Conservation (phyloP, 2,329 filamentous ascomycete species). For the Plectosphaerella sp. region DNA sequence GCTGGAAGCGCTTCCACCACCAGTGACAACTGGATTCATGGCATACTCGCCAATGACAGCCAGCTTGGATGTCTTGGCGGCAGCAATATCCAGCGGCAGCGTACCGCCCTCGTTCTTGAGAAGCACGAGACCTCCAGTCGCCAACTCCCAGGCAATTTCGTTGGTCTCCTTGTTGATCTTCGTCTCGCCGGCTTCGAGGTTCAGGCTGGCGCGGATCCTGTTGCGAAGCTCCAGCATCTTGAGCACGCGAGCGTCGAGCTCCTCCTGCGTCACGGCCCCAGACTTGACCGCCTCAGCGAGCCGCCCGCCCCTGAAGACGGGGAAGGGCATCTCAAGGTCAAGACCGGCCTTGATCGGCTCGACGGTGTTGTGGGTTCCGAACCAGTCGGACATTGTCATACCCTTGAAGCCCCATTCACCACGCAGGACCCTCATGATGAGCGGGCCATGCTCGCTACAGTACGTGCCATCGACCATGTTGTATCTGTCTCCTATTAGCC, state of each 20-base stretch:
- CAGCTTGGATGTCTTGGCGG: slow-evolving; percentile 15
- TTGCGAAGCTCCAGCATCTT: slow-evolving; percentile 11
- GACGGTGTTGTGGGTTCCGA: slow-evolving; percentile 25
- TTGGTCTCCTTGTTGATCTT: slow-evolving; percentile 10
- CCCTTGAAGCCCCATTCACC: slow-evolving; percentile 41
- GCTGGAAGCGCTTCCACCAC: slow-evolving; percentile 24
- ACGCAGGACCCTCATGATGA: slow-evolving; percentile 33
- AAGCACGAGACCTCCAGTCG: slow-evolving; percentile 42
- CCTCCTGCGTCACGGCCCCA: slow-evolving; percentile 8
- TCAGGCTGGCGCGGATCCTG: slow-evolving; percentile 5
- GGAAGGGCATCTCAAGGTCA: slow-evolving; percentile 31
- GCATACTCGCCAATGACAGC: slow-evolving; percentile 52
- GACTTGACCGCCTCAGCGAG: slow-evolving; percentile 12
- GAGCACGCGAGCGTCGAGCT: slow-evolving; percentile 9
- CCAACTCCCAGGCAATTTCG: slow-evolving; percentile 10
- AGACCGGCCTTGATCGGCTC: slow-evolving; percentile 5
- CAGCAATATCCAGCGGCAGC: slow-evolving; percentile 40
- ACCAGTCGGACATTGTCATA: slow-evolving; percentile 43
- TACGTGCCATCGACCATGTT: slow-evolving; percentile 20
- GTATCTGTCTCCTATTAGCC: slow-evolving; percentile 12
- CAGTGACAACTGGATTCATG: slow-evolving; percentile 27
- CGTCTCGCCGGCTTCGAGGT: slow-evolving; percentile 7
- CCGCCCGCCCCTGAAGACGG: slow-evolving; percentile 14
- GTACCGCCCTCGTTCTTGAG: slow-evolving; percentile 58
- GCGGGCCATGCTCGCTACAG: slow-evolving; percentile 20